Evolutionary conservation across 768 basidiomycete species (phyloP).

Genomic region (Rhizopogon vesiculosus): DNA sequence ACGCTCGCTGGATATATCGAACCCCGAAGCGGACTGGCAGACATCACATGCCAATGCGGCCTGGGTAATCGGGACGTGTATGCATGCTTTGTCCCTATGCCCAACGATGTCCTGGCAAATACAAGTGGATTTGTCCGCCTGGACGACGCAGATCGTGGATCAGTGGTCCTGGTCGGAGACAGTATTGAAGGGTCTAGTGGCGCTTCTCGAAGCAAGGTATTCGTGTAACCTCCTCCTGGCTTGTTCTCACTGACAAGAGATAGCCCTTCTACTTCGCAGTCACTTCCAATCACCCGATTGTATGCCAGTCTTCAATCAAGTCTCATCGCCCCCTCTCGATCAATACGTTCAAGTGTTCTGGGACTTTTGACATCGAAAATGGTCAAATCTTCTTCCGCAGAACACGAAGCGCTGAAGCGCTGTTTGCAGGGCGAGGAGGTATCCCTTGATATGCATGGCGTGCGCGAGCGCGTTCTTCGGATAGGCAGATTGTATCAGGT

Average conservation of each 20-base stretch:
- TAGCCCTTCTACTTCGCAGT: conserved; percentile 17
- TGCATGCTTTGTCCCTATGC: conserved; percentile 39
- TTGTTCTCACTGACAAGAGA: background rate
- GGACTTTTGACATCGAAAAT: conserved; percentile 55
- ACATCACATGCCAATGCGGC: conserved; percentile 36
- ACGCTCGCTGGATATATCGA: conserved; percentile 26
- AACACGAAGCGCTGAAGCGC: conserved; percentile 51
- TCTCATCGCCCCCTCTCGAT: conserved; percentile 69
- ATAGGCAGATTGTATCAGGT: conserved; percentile 68
- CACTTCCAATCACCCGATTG: conserved; percentile 39
- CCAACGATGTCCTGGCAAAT: conserved; percentile 30
- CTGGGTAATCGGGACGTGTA: conserved; percentile 58
- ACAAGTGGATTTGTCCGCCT: conserved; percentile 41
- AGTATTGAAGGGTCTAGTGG: conserved; percentile 51
- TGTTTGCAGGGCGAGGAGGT: conserved; percentile 82
- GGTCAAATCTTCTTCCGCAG: conserved; percentile 37
- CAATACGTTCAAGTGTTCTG: conserved; percentile 60
- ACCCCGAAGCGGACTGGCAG: conserved; percentile 27
- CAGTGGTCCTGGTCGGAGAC: conserved; percentile 58
- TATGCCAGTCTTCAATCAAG: conserved; percentile 49
- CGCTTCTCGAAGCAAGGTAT: conserved; percentile 44
- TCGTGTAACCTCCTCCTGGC: background rate
- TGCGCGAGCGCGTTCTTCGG: conserved; percentile 77
- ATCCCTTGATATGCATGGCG: conserved; percentile 71
- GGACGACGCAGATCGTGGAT: conserved; percentile 40